Evolutionary conservation across 2,329 filamentous ascomycete genomes (phyloP), one percentile per base, ranked within the genome.

Genomic region (Fusarium newnesense): DNA sequence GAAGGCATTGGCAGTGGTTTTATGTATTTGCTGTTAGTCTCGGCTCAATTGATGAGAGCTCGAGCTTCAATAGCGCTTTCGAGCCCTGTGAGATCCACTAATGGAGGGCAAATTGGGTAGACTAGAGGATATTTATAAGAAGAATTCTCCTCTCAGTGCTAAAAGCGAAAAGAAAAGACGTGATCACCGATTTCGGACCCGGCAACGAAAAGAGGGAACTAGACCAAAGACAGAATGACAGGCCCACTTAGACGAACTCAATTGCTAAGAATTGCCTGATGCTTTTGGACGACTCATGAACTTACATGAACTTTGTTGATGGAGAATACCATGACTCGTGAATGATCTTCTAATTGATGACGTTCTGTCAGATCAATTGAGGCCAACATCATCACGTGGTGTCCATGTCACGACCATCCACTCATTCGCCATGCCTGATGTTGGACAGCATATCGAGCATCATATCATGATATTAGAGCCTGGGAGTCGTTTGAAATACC

Each of bases 181-280:
- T 7, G 66, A 56, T 59, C 67, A 70, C 67, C 67, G 66, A 70
- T 70, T 53, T 70, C 67, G 67, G 67, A 40, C 59, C 36, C 15
- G 19, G 44, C 24, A 65, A 64, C 59, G 3, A n/a, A 64, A 42
- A 30, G 24, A 39, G 15, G 15, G 10, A 26, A 30, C 65, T 61
- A 68, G 32, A 47, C 54, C 32, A 43, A 46, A 66, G 39, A n/a
- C 40, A 67, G 50, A 40, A 26, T 21, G 19, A 24, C 19, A 36
- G 54, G n/a, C 64, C 61, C 61, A 66, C 39, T 12, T n/a, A 9
- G 28, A 32, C 16, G 26, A 46, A 63, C 47, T 24, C 46, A 43
- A 61, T 43, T n/a, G 49, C 15, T 28, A 15, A 37, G n/a, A 63
- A 60, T 40, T 37, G 60, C 26, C 13, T 34, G 28, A 34, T 34